Conservation (phyloP, 140 eudicot species). For the Anethum foeniculum region DNA sequence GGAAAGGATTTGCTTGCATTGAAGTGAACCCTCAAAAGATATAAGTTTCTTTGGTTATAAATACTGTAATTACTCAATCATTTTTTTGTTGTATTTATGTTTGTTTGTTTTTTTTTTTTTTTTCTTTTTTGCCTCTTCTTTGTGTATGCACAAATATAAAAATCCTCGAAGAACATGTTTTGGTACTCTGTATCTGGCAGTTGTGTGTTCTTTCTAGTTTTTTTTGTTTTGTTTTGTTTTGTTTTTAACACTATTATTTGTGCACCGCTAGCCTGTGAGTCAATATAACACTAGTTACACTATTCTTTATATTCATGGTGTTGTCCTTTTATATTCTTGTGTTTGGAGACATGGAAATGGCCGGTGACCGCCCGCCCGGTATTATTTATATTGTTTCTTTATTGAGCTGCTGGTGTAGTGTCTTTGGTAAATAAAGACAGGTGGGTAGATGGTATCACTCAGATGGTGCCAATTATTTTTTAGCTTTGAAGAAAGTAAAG, state of each 20-base stretch:
- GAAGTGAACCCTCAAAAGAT: slow-evolving; percentile 33
- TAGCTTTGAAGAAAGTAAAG: not conserved
- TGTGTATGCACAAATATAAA: slow-evolving; percentile 11
- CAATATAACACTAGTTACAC: slow-evolving; percentile 1
- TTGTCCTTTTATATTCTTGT: not conserved
- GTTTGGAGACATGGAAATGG: slow-evolving; percentile 3
- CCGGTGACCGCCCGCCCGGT: not conserved
- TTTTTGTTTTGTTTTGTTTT: too few species aligned
- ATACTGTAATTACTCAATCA: slow-evolving; percentile 59
- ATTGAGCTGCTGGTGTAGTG: not conserved
- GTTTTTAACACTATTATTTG: not conserved
- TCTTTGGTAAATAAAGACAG: slow-evolving; percentile 7
- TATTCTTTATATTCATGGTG: slow-evolving; percentile 6
- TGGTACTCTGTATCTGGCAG: slow-evolving; percentile 1
- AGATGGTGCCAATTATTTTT: not conserved
- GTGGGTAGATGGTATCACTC: slow-evolving; percentile 9
- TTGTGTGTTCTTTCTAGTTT: not conserved
- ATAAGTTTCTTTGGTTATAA: slow-evolving; percentile 28
- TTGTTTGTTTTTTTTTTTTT: slow-evolving; percentile 12
- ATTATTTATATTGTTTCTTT: not conserved
- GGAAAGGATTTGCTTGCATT: slow-evolving; percentile 28
- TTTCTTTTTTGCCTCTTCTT: slow-evolving; percentile 12
- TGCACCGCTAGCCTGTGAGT: slow-evolving; percentile 6
- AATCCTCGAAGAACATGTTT: slow-evolving; percentile 7
- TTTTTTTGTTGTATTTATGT: slow-evolving; percentile 60